Conservation (phyloP, 148 eudicot genomes). For the Linanthus parryae region DNA sequence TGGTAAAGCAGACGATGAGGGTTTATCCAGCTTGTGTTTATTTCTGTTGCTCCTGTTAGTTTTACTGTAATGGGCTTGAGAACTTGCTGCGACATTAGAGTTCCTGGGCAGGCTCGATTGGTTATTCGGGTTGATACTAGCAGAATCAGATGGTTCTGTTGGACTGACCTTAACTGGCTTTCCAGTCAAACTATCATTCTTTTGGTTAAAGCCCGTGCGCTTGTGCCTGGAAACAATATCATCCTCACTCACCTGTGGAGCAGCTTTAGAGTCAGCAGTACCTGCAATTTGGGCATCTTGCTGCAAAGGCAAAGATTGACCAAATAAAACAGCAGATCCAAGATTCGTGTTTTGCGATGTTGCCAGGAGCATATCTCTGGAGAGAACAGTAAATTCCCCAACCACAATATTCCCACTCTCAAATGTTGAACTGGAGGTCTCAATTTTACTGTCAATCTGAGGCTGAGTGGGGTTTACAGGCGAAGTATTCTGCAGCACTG, state of each 20-base stretch:
- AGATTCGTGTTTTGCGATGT: slow-evolving; percentile 11
- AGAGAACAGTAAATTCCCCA: slow-evolving; percentile 22
- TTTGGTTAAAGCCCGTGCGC: slow-evolving; percentile 48
- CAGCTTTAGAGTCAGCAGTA: slow-evolving; percentile 20
- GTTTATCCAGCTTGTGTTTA: slow-evolving; percentile 53
- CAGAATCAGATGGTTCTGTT: slow-evolving; percentile 16
- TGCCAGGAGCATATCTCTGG: slow-evolving; percentile 11
- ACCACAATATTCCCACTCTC: too few species aligned
- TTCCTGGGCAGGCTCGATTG: slow-evolving; percentile 18
- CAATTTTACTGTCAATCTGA: slow-evolving; percentile 15
- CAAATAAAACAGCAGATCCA: slow-evolving; percentile 25
- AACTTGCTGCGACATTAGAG: slow-evolving; percentile 20
- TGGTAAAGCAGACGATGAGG: slow-evolving; percentile 21
- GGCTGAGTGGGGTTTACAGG: slow-evolving; percentile 17
- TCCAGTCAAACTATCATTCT: slow-evolving; percentile 37
- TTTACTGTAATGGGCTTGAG: slow-evolving; percentile 50
- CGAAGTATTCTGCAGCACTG: slow-evolving; percentile 22
- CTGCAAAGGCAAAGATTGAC: too few species aligned
- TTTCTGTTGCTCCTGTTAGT: slow-evolving; percentile 42
- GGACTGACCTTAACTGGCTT: slow-evolving; percentile 16
- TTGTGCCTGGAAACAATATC: slow-evolving; percentile 37
- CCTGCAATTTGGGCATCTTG: slow-evolving; percentile 21
- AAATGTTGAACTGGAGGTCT: slow-evolving; percentile 17
- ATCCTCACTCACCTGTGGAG: slow-evolving; percentile 32
- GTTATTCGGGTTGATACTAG: slow-evolving; percentile 14